A percentile compares a stretch with the other conserved stretches of the same genome.
These are phyloP conservation scores for Eremochloa ophiuroides DNA, from an alignment of 176 grass and related monocot species.

Conservation along the genomic window DNA sequence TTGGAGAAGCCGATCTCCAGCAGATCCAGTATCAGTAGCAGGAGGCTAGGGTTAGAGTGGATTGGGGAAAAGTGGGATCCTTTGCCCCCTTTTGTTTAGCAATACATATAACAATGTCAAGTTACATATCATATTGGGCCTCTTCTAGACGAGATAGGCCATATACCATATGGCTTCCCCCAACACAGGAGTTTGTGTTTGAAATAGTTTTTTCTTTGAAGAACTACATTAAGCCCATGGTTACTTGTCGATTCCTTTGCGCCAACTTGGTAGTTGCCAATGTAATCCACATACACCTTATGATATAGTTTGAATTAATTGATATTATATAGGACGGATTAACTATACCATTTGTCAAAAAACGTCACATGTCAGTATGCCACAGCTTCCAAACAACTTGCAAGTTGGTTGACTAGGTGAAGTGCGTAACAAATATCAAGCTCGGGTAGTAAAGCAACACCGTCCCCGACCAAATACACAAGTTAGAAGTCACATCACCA, in stretches of 20 bases:
- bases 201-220: neutral
- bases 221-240: neutral
- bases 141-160: too few relatives aligned
- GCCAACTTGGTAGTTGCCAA: neutral
- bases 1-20: too few relatives aligned
- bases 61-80: too few relatives aligned
- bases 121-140: too few relatives aligned
- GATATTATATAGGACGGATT: neutral
- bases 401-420: neutral
- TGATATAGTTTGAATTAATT: neutral
- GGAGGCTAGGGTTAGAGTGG: too few relatives aligned
- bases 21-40: too few relatives aligned
- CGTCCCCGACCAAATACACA: neutral
- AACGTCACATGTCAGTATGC: neutral
- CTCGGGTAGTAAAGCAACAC: neutral
- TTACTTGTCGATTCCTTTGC: neutral
- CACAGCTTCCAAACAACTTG: neutral
- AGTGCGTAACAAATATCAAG: constrained; percentile 13
- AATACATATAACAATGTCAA: too few relatives aligned
- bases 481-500: constrained; percentile 4
- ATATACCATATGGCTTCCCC: too few relatives aligned
- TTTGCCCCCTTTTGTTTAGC: too few relatives aligned
- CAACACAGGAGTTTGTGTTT: neutral
- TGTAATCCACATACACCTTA: neutral
- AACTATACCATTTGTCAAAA: neutral